A percentile compares a stretch with the other conserved stretches of the same genome.
These are phyloP conservation scores for Cnidoscolus chayamansa DNA, from an alignment of 441 rosid species.

Conservation along the genomic window DNA sequence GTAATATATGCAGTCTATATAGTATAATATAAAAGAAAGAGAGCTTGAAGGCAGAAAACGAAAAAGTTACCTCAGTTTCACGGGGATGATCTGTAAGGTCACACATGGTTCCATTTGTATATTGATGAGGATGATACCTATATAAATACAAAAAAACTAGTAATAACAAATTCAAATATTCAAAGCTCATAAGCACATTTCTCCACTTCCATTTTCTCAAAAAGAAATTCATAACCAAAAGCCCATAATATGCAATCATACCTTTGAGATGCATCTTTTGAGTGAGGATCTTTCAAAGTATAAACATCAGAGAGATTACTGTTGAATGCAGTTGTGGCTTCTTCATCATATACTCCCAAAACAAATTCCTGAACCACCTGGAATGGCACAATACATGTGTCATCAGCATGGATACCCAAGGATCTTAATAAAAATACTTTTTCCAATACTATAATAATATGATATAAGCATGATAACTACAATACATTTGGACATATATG, in stretches of 20 bases:
- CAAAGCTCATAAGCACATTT: background rate
- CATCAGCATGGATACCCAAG: background rate
- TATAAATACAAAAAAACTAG: slow-evolving; percentile 10
- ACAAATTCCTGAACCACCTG: slow-evolving; percentile 78
- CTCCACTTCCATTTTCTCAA: background rate
- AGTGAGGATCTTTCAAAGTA: slow-evolving; percentile 26
- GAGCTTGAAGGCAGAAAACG: background rate
- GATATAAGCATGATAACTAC: background rate
- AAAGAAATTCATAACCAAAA: background rate
- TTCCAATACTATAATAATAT: background rate
- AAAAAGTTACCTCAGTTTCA: slow-evolving; percentile 62
- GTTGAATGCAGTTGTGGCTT: slow-evolving; percentile 70
- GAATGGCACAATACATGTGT: slow-evolving; percentile 18
- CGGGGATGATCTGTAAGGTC: slow-evolving; percentile 87
- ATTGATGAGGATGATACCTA: slow-evolving; percentile 89
- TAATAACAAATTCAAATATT: background rate
- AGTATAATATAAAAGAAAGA: background rate
- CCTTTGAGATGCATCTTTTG: slow-evolving; percentile 82
- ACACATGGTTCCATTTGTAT: slow-evolving; percentile 75
- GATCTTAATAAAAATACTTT: background rate
- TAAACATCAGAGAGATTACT: slow-evolving; percentile 69
- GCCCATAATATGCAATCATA: slow-evolving; percentile 17
- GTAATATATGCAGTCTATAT: background rate
- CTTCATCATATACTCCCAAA: slow-evolving; percentile 73
- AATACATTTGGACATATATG: background rate